Conservation (phyloP, 768 basidiomycete genomes). For the Lenzites betulinus region DNA sequence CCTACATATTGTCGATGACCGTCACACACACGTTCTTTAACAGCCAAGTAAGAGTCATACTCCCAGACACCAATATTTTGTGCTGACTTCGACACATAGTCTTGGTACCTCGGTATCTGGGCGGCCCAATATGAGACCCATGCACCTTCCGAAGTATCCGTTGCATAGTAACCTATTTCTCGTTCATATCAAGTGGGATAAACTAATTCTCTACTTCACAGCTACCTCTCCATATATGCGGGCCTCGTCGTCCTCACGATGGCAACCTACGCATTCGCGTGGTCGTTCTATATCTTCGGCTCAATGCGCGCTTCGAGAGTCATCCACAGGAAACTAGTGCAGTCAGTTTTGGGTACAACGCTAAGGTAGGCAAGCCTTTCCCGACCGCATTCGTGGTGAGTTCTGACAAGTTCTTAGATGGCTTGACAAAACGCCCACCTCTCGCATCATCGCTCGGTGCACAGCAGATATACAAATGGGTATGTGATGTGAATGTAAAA, state of each 20-base stretch:
- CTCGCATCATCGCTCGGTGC: slow-evolving; percentile 36
- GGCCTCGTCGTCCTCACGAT: slow-evolving; percentile 33
- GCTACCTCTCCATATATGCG: slow-evolving; percentile 50
- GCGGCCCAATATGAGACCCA: slow-evolving; percentile 26
- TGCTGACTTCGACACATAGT: slow-evolving; percentile 23
- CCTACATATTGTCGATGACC: background rate
- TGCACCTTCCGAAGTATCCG: slow-evolving; percentile 18
- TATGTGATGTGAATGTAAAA: slow-evolving; percentile 1
- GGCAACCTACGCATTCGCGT: background rate
- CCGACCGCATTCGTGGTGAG: background rate
- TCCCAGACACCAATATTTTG: background rate
- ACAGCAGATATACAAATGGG: slow-evolving; percentile 36
- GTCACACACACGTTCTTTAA: background rate
- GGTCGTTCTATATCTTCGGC: slow-evolving; percentile 44
- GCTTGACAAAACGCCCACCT: slow-evolving; percentile 38
- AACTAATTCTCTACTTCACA: slow-evolving; percentile 20
- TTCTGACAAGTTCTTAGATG: slow-evolving; percentile 26
- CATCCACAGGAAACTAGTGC: slow-evolving; percentile 54
- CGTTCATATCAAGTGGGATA: background rate
- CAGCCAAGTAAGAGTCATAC: background rate
- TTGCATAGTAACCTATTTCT: slow-evolving; percentile 17
- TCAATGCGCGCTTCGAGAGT: slow-evolving; percentile 52
- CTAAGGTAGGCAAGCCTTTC: slow-evolving; percentile 48
- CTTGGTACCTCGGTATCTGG: slow-evolving; percentile 45
- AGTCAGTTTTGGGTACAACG: slow-evolving; percentile 59